phyloP scores from a whole-genome alignment of 495 filamentous ascomycete species.

The Jackrogersella minutella region DNA sequence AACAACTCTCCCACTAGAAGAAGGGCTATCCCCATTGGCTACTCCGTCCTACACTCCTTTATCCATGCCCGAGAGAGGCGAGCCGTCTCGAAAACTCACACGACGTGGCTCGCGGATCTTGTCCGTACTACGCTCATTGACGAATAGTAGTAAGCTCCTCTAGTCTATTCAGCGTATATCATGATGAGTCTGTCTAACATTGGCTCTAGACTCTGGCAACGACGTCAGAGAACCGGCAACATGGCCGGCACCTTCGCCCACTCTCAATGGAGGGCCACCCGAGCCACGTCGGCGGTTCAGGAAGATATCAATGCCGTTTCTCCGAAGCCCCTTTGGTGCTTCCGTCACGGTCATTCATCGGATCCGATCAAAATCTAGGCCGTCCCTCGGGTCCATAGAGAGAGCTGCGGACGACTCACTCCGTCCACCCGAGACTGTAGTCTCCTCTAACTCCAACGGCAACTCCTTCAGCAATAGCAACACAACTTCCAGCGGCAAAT shows the following conservation, averaged over 20 bases:
- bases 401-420: constrained; percentile 25
- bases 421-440: constrained; percentile 26
- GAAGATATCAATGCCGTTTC: constrained; percentile 53
- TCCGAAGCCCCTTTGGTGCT: constrained; percentile 52
- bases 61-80: constrained; percentile 39
- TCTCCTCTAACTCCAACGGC: constrained; percentile 28
- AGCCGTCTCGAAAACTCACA: constrained; percentile 48
- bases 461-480: constrained; percentile 42
- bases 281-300: constrained; percentile 43
- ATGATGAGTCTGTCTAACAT: neutral
- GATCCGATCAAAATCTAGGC: constrained; percentile 48
- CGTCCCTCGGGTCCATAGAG: constrained; percentile 40
- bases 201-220: constrained; percentile 27
- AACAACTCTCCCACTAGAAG: constrained; percentile 28
- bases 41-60: constrained; percentile 39
- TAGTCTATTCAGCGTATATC: neutral
- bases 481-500: constrained; percentile 45
- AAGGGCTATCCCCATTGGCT: constrained; percentile 34
- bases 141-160: constrained; percentile 50
- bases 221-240: constrained; percentile 38
- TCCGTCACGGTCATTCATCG: constrained; percentile 56
- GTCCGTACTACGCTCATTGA: constrained; percentile 56
- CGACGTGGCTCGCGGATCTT: constrained; percentile 54
- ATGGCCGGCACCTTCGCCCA: constrained; percentile 40
- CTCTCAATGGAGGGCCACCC: constrained; percentile 22